Evolutionary conservation across 139 green algal genomes (phyloP).

Genomic region (Astrephomene gubernaculifera): DNA sequence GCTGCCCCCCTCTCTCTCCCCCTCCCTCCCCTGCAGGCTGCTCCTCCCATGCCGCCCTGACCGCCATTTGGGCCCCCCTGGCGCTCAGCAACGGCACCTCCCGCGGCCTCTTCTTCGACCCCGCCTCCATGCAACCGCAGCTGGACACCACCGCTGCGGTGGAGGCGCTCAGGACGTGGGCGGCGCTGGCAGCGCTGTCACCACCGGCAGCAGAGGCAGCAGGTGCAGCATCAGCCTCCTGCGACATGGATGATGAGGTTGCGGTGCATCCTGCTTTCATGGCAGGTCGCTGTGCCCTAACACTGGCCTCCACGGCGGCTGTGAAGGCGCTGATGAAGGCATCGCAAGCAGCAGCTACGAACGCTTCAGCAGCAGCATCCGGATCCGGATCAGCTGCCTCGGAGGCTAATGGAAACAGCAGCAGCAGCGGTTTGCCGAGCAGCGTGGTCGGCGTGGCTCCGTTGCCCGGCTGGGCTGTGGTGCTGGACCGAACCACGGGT

Average conservation of each 20-base stretch:
- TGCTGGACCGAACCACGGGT: neutral
- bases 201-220: neutral
- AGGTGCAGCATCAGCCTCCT: neutral
- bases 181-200: neutral
- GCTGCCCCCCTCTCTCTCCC: neutral
- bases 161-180: slow-evolving; percentile 2
- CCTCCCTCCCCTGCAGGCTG: neutral
- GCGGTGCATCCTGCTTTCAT: neutral
- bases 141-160: neutral
- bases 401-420: neutral
- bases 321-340: neutral
- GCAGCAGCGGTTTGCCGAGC: neutral
- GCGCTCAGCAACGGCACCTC: neutral
- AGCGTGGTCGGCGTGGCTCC: slow-evolving; percentile 5
- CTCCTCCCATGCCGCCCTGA: neutral
- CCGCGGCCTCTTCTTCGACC: neutral
- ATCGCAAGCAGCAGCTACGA: neutral
- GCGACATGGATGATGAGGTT: neutral
- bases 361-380: neutral
- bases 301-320: neutral
- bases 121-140: neutral
- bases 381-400: neutral
- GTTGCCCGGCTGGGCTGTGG: slow-evolving; percentile 1
- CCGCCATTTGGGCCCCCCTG: slow-evolving; percentile 10
- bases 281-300: slow-evolving; percentile 1